Evolutionary conservation across 305 asterid genomes (phyloP).

Genomic region (Rubia balearica): DNA sequence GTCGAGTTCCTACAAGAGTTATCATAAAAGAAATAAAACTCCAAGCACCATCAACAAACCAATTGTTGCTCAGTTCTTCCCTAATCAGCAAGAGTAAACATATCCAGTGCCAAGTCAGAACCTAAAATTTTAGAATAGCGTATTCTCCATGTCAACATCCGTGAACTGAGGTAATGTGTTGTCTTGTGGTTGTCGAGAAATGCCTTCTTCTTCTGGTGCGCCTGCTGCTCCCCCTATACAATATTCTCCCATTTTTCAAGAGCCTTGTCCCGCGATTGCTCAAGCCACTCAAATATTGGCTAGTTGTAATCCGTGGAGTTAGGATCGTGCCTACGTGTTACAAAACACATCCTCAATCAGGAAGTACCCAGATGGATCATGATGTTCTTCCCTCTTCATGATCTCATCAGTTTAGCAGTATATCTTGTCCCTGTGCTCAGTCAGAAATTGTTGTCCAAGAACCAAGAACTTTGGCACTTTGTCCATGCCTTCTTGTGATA

Average conservation of each 20-base stretch:
- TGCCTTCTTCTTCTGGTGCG: not conserved
- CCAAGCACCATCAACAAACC: no score
- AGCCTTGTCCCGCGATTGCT: not conserved
- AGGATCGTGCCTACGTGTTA: constrained; percentile 11
- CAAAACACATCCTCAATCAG: constrained; percentile 81
- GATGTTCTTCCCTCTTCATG: constrained; percentile 54
- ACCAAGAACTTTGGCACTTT: no score
- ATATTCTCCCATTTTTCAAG: not conserved
- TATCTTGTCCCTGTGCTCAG: no score
- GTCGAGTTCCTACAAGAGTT: no score
- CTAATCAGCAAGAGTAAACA: not conserved
- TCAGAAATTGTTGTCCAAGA: no score
- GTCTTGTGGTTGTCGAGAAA: not conserved
- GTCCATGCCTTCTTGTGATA: constrained; percentile 21
- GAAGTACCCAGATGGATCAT: constrained; percentile 82
- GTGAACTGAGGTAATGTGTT: not conserved
- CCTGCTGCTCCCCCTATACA: not conserved
- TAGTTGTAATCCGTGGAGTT: not conserved
- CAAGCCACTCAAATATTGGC: constrained; percentile 53
- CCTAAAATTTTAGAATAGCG: not conserved
- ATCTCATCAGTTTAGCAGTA: constrained; percentile 66
- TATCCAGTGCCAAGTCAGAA: not conserved
- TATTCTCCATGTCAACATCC: not conserved
- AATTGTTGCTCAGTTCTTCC: no score
- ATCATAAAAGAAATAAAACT: no score